Percentiles rank a stretch among this genome's conserved stretches.
Conservation (phyloP, 345 rosid species). For the Melaleuca alternifolia region DNA sequence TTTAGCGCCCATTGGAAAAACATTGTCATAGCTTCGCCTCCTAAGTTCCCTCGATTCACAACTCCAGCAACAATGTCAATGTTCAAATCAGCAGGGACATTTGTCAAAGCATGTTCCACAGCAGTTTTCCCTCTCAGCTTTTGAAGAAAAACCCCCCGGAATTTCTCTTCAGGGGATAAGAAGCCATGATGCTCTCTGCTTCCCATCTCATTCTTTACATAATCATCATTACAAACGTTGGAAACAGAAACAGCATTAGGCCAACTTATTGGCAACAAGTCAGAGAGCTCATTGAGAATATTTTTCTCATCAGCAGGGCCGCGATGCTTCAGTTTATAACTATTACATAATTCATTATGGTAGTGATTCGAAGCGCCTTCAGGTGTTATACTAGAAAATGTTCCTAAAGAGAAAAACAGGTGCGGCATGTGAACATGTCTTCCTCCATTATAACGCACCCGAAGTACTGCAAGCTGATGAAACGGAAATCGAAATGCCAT, state of each 20-base stretch:
- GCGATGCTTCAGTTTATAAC: not conserved
- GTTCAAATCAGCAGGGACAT: constrained; percentile 37
- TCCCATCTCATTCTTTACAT: constrained; percentile 4
- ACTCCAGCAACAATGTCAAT: constrained; percentile 53
- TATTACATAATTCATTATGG: not conserved
- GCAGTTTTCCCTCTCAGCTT: constrained; percentile 49
- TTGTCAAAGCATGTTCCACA: constrained; percentile 31
- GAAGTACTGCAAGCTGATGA: not conserved
- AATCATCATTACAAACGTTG: not conserved
- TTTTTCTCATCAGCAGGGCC: constrained; percentile 25
- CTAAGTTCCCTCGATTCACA: constrained; percentile 51
- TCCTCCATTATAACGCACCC: not conserved
- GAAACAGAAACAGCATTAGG: constrained; percentile 1
- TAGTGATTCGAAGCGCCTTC: not conserved
- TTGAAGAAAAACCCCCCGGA: constrained; percentile 85
- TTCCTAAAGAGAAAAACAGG: not conserved
- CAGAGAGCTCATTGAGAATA: constrained; percentile 52
- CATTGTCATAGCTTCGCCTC: constrained; percentile 59
- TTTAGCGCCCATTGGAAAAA: constrained; percentile 74
- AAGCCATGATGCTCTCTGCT: constrained; percentile 25
- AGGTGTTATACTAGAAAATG: constrained; percentile 1
- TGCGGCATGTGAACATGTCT: constrained; percentile 4
- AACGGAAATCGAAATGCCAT: constrained; percentile 15
- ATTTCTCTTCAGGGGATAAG: constrained; percentile 58
- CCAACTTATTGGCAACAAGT: constrained; percentile 34